Conservation (phyloP, 108 stramenopile genomes). For the Halocafeteria seosinensis region DNA sequence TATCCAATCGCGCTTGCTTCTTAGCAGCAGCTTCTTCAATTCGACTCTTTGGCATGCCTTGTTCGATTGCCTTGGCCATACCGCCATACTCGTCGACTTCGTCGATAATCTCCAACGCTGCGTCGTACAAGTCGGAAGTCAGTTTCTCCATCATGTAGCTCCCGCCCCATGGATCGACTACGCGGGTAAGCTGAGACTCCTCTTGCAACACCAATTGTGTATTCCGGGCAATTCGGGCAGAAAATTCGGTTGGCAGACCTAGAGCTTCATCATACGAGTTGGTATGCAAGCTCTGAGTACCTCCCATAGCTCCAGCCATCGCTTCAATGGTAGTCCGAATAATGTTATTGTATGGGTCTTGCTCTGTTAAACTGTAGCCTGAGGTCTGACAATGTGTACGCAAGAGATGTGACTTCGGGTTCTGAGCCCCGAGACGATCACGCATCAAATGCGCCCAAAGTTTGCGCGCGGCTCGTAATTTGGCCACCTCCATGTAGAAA, state of each 20-base stretch:
- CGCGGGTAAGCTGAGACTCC: conserved; percentile 67
- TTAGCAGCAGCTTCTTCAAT: conserved; percentile 88
- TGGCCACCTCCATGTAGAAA: conserved; percentile 78
- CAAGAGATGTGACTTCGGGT: conserved; percentile 62
- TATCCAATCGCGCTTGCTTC: conserved; percentile 74
- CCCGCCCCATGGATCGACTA: conserved; percentile 83
- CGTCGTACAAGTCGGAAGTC: conserved; percentile 68
- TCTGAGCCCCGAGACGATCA: conserved; percentile 69
- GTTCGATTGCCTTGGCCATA: conserved; percentile 85
- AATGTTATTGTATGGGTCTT: conserved; percentile 91
- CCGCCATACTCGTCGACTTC: conserved; percentile 80
- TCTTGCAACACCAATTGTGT: conserved; percentile 93
- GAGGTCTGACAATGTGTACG: conserved; percentile 89
- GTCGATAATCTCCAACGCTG: conserved; percentile 63
- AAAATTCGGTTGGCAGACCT: conserved; percentile 80
- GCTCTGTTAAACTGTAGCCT: conserved; percentile 81
- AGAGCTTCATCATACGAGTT: conserved; percentile 93
- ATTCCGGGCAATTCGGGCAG: conserved; percentile 83
- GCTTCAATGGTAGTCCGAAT: conserved; percentile 91
- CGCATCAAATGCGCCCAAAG: conserved; percentile 76
- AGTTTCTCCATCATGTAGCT: conserved; percentile 90
- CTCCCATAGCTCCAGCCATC: conserved; percentile 86
- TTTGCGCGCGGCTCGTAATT: conserved; percentile 66
- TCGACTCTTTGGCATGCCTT: conserved; percentile 74
- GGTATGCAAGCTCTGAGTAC: conserved; percentile 94